Percentiles rank a stretch among this genome's conserved stretches.
phyloP scores from a whole-genome alignment of 306 rosid genomes.

The Astragalus membranaceus region DNA sequence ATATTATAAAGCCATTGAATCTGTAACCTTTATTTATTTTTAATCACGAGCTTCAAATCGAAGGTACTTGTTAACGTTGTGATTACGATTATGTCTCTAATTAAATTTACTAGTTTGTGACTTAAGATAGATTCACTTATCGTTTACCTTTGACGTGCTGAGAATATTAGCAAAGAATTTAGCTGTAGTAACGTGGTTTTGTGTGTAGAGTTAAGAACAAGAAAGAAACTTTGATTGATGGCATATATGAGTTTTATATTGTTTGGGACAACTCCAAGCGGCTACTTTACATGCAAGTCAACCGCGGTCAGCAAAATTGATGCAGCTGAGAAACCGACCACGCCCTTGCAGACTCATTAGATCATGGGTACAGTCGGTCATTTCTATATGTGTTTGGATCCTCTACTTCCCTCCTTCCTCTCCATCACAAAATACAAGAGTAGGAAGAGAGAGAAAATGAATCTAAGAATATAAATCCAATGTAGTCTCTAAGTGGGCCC shows the following conservation, averaged over 20 bases:
- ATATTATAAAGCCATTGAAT: no score
- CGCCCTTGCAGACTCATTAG: no score
- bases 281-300: not conserved
- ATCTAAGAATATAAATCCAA: no score
- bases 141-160: not conserved
- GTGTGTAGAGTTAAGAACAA: not conserved
- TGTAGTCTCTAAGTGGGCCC: no score
- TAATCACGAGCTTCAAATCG: not conserved
- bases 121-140: not conserved
- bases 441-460: no score
- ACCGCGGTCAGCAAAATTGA: not conserved
- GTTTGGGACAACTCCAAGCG: not conserved
- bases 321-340: no score
- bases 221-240: not conserved
- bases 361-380: no score
- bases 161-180: not conserved
- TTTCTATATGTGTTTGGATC: no score
- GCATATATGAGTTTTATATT: not conserved
- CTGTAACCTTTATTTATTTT: no score
- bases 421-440: no score
- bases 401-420: no score
- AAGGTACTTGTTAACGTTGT: not conserved
- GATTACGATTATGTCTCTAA: not conserved
- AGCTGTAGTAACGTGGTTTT: slow-evolving; percentile 8
- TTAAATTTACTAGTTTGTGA: not conserved